phyloP scores from a whole-genome alignment of 2,329 filamentous ascomycete species.

The Colletotrichum cereale region DNA sequence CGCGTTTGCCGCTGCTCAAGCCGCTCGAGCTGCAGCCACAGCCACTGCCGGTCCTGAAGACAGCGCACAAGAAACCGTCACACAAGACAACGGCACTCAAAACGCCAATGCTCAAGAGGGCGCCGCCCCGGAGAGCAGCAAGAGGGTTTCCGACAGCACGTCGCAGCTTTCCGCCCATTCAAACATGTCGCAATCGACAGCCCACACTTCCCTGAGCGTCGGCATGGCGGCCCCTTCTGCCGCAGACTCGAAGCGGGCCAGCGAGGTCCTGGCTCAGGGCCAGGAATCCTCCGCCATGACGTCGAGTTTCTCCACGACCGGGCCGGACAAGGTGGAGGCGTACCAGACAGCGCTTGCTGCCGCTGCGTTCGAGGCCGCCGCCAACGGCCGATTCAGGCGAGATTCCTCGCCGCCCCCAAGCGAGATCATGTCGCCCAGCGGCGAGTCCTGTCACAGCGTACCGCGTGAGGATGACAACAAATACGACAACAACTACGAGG shows the following conservation, averaged over 20 bases:
- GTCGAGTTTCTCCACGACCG: constrained; percentile 31
- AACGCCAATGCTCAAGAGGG: constrained; percentile 45
- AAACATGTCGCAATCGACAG: constrained; percentile 61
- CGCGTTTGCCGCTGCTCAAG: constrained; percentile 67
- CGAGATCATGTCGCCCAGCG: constrained; percentile 44
- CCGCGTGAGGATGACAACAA: constrained; percentile 27
- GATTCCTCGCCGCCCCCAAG: constrained; percentile 60
- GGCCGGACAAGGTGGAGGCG: constrained; percentile 61
- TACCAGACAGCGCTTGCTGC: constrained; percentile 89
- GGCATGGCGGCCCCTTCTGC: constrained; percentile 23
- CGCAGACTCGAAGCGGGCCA: constrained; percentile 31
- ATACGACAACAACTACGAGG: constrained; percentile 42
- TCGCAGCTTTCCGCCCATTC: constrained; percentile 60
- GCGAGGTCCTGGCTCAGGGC: constrained; percentile 25
- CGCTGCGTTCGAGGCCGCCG: constrained; percentile 81
- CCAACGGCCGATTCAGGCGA: constrained; percentile 80
- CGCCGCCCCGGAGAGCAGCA: constrained; percentile 46
- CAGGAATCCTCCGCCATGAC: constrained; percentile 42
- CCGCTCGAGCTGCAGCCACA: constrained; percentile 51
- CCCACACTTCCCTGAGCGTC: constrained; percentile 63
- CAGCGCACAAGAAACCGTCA: constrained; percentile 59
- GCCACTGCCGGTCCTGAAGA: constrained; percentile 43
- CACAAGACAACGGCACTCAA: constrained; percentile 43
- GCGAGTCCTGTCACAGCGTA: constrained; percentile 42
- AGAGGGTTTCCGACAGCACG: constrained; percentile 61